Conservation (phyloP, 148 eudicot genomes). For the Simmondsia chinensis region DNA sequence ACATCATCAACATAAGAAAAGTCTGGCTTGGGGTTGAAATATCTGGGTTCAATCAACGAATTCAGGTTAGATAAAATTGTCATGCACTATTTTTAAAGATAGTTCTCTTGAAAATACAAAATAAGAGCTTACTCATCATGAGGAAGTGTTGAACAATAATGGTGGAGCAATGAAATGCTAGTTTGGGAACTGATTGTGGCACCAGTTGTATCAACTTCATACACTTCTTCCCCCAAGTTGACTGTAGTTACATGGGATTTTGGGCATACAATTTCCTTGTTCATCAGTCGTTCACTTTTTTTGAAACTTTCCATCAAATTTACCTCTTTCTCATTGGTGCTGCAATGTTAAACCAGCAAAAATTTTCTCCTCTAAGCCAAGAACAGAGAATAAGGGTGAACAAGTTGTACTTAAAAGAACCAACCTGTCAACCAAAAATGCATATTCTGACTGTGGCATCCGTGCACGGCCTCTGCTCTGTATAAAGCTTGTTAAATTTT, state of each 20-base stretch:
- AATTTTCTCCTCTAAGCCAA: neutral
- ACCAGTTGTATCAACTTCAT: slow-evolving; percentile 73
- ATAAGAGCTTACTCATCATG: slow-evolving; percentile 78
- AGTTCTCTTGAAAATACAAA: neutral
- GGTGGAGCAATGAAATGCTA: slow-evolving; percentile 65
- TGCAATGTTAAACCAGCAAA: slow-evolving; percentile 28
- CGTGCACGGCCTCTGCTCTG: slow-evolving; percentile 98
- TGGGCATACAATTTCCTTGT: slow-evolving; percentile 52
- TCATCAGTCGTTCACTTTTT: slow-evolving; percentile 70
- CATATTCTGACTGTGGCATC: slow-evolving; percentile 93
- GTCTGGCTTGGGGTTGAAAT: slow-evolving; percentile 63
- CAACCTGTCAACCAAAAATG: slow-evolving; percentile 86
- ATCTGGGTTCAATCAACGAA: slow-evolving; percentile 36
- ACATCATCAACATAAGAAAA: slow-evolving; percentile 49
- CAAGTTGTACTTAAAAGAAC: slow-evolving; percentile 4
- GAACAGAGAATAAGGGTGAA: slow-evolving; percentile 2
- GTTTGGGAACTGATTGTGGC: slow-evolving; percentile 81
- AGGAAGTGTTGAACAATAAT: slow-evolving; percentile 89
- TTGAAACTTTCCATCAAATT: slow-evolving; percentile 45
- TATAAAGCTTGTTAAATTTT: slow-evolving; percentile 88
- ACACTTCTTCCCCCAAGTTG: slow-evolving; percentile 41
- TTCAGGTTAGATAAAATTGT: neutral
- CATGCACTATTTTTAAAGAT: neutral
- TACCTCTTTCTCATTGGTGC: slow-evolving; percentile 59
- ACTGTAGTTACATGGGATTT: slow-evolving; percentile 18